Evolutionary conservation across 1,139 yeast species (phyloP), one percentile per base, ranked within the genome.

Genomic region (Blastobotrys proliferans): DNA sequence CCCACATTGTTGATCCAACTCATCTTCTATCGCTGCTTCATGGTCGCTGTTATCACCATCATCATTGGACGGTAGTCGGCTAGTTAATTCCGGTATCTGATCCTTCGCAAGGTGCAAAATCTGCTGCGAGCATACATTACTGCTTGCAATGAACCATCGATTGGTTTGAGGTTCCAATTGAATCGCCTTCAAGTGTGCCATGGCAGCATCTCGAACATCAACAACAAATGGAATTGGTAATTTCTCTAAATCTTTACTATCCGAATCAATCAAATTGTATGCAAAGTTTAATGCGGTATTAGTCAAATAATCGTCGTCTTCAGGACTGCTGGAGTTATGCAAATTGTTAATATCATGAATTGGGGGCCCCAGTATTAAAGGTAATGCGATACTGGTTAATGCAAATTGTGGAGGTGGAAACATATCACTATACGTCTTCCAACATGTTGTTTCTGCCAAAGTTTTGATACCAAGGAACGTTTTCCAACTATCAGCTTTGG

Each of bases 121-220:
- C 26, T 52, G 55, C 39, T 54, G 56, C 14, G 50, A 40, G n/a
- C 53, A 46, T 9, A 53, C 48, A 41, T 53, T 54, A 41, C 44
- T 47, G 9, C 55, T 51, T 20, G 54, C 54, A 10, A 54, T 43
- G 32, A 54, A 51, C 51, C 53, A 53, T 22, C 58, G 48, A 40
- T 48, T 48, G 5, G 54, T 51, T 26, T 48, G 52, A 8, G 53
- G 50, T 4, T 49, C 51, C 21, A 42, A 39, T 27, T 51, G 50
- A 22, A 54, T 48, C 18, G 55, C 49, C 14, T 48, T 42, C 8
- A 53, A 50, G 32, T 44, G 37, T 6, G 56, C 53, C 29, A 39
- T 33, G 22, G 58, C 58, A 8, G 57, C 57, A 41, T 53, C 57
- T 13, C 58, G 47, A 9, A 53, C 58, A 35, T 54, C 58, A 13